Evolutionary conservation across 257 asterid species (phyloP).

Genomic region (Eustoma russellianum): DNA sequence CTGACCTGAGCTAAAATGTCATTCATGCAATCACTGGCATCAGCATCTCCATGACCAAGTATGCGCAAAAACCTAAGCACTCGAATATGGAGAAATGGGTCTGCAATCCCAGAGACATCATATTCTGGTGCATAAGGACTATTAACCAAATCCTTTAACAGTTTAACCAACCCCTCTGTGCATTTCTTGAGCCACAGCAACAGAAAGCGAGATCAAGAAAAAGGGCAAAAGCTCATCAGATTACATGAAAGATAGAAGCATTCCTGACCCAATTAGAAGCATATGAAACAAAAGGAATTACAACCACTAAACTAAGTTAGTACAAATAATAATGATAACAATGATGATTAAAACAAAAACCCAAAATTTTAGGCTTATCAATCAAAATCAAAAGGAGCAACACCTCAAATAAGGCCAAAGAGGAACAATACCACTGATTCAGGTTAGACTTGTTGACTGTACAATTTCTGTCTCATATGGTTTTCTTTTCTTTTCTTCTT

Average conservation of each 20-base stretch:
- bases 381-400: no score
- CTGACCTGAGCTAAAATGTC: constrained; percentile 97
- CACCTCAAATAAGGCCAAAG: not conserved
- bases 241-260: not conserved
- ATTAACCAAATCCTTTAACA: constrained; percentile 72
- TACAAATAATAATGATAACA: no score
- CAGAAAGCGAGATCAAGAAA: constrained; percentile 4
- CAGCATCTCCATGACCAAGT: constrained; percentile 88
- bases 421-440: not conserved
- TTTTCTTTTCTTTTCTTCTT: no score
- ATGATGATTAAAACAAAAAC: no score
- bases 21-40: constrained; percentile 93
- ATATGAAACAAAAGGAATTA: not conserved
- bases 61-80: constrained; percentile 75
- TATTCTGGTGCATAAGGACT: constrained; percentile 98
- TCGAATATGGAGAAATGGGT: constrained; percentile 90
- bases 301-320: no score
- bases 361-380: no score
- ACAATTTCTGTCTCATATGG: no score
- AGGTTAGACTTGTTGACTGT: not conserved
- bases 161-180: constrained; percentile 83
- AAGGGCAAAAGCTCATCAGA: constrained; percentile 5
- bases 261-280: constrained; percentile 1
- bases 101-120: constrained; percentile 85
- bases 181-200: constrained; percentile 51